Evolutionary conservation across 2,329 filamentous ascomycete species (phyloP), one percentile per base, ranked within the genome.

Genomic region (Hirsutella thompsonii): DNA sequence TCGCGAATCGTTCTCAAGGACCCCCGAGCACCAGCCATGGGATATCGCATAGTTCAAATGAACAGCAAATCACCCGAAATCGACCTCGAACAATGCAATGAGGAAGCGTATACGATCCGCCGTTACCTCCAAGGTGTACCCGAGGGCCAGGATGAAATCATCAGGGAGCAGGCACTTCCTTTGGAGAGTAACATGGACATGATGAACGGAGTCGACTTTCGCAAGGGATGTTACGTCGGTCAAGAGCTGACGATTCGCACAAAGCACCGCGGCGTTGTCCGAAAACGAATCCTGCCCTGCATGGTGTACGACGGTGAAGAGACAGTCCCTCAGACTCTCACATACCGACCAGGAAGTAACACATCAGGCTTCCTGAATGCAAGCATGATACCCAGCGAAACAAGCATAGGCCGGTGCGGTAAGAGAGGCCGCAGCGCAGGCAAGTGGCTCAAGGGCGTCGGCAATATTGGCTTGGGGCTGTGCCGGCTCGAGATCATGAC

Each of bases 171-270:
- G 16, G 79, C 87, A 1, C 68, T 98, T 41, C 90, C 92, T 1
- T 81, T 89, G 60, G 90, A 96, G 62, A 81, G 73, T 55, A 95
- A 95, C 58, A 73, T 96, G 57, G 92, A 98, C 61, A 65, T 85
- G 44, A 85, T 85, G 72, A 74, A 76, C 37, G 92, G 79, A 20
- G 81, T 98, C 49, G 86, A 95, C 62, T 98, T 92, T 66, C 79
- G 79, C 55, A 98, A 98, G 66, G 92, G 92, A 8, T 98, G 92
- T 63, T 98, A 98, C 60, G 78, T 96, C 8, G 92, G 92, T 0
- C 92, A 98, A 63, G 92, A 98, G 61, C 72, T 98, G 47, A 96
- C 92, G 2, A 94, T 96, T 49, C 81, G 92, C 34, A 98, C 92
- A 2, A 83, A 89, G 58, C 92, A 98, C 62, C 89, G 83, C 11